Conservation (phyloP, 768 basidiomycete species). For the Tricholoma sp. region DNA sequence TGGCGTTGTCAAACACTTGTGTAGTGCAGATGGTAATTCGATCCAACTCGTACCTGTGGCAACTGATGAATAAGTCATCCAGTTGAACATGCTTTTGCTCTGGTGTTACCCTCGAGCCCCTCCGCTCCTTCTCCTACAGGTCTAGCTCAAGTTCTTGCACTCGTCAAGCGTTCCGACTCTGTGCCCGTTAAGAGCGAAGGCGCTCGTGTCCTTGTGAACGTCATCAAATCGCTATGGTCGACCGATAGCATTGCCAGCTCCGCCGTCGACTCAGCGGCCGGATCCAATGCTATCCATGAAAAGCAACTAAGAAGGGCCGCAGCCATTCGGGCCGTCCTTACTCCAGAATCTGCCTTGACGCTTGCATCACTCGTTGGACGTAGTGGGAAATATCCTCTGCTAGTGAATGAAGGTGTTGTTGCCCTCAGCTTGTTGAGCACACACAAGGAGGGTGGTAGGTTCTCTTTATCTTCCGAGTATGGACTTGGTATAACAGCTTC, state of each 20-base stretch:
- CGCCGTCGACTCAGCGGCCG: conserved; percentile 9
- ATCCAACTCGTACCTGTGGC: not conserved
- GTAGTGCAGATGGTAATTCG: conserved; percentile 63
- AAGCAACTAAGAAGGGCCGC: conserved; percentile 46
- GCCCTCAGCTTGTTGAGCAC: conserved; percentile 75
- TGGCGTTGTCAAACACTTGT: conserved; percentile 86
- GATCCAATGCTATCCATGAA: conserved; percentile 26
- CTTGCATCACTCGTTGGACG: conserved; percentile 70
- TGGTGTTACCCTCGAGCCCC: conserved; percentile 43
- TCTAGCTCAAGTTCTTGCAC: conserved; percentile 64
- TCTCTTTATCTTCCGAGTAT: not conserved
- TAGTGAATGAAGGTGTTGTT: conserved; percentile 87
- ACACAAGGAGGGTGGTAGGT: conserved; percentile 59
- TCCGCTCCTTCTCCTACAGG: conserved; percentile 36
- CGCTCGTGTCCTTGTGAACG: conserved; percentile 83
- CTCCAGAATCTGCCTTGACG: conserved; percentile 49
- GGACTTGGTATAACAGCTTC: conserved; percentile 5
- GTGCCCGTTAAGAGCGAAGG: conserved; percentile 85
- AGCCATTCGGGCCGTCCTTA: conserved; percentile 49
- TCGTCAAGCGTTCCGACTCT: conserved; percentile 77
- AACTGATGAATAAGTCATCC: conserved; percentile 1
- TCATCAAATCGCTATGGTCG: conserved; percentile 74
- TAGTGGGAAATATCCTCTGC: conserved; percentile 74
- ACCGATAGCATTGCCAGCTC: conserved; percentile 31
- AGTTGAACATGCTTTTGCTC: conserved; percentile 42